phyloP scores from a whole-genome alignment of 2,329 filamentous ascomycete species.

The Dactylella cylindrospora region DNA sequence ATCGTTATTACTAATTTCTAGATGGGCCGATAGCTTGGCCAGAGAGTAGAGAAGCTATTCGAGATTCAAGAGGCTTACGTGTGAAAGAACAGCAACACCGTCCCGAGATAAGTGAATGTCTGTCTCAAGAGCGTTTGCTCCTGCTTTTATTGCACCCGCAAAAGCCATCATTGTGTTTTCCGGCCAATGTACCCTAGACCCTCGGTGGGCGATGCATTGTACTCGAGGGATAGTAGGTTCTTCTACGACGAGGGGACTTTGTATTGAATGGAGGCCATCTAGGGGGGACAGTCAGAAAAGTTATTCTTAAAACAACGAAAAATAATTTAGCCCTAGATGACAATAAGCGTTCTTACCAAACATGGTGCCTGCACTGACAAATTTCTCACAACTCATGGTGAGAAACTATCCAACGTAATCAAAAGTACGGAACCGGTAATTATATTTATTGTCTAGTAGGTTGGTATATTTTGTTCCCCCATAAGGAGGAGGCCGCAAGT shows the following conservation, averaged over 20 bases:
- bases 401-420: no score
- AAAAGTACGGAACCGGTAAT: no score
- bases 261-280: conserved; percentile 26
- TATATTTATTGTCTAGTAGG: no score
- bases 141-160: conserved; percentile 68
- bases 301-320: not conserved
- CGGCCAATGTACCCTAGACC: conserved; percentile 54
- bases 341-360: conserved; percentile 8
- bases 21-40: not conserved
- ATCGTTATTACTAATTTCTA: no score
- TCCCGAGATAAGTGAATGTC: conserved; percentile 83
- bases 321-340: conserved; percentile 1
- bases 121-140: conserved; percentile 81
- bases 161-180: conserved; percentile 88
- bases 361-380: conserved; percentile 16
- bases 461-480: no score
- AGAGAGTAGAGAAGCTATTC: conserved; percentile 5
- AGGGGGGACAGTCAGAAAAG: not conserved
- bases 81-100: conserved; percentile 79
- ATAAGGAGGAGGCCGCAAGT: no score
- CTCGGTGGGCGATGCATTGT: conserved; percentile 40
- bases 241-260: conserved; percentile 21
- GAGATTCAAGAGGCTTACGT: conserved; percentile 58
- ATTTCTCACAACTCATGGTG: conserved; percentile 32
- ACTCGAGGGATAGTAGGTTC: conserved; percentile 19